Evolutionary conservation across 495 filamentous ascomycete genomes (phyloP).

Genomic region (Talaromyces stipitatus): DNA sequence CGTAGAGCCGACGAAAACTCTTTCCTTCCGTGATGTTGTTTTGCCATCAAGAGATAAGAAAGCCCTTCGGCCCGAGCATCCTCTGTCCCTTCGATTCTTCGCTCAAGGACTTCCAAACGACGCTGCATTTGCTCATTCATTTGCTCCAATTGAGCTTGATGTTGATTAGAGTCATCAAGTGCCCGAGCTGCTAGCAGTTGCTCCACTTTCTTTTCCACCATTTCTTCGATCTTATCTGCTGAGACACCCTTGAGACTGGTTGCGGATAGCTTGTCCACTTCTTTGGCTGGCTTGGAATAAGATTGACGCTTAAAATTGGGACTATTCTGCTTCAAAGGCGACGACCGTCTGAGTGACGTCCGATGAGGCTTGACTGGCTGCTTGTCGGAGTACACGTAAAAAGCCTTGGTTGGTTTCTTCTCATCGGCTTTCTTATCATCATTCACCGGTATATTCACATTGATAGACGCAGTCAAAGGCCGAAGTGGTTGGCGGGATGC

Average conservation of each 20-base stretch:
- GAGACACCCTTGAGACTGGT: slow-evolving; percentile 43
- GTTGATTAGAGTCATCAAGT: slow-evolving; percentile 37
- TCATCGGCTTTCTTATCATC: slow-evolving; percentile 38
- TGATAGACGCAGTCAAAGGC: slow-evolving; percentile 53
- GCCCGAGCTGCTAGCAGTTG: slow-evolving; percentile 73
- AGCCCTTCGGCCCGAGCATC: slow-evolving; percentile 72
- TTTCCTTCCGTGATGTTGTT: slow-evolving; percentile 78
- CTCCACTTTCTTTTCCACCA: slow-evolving; percentile 84
- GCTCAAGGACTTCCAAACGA: slow-evolving; percentile 76
- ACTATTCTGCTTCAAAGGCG: slow-evolving; percentile 26
- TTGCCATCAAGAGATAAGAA: slow-evolving; percentile 79
- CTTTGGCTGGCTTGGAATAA: slow-evolving; percentile 19
- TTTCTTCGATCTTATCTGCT: slow-evolving; percentile 75
- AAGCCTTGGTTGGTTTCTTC: slow-evolving; percentile 68
- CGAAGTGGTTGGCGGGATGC: slow-evolving; percentile 67
- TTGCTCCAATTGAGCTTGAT: slow-evolving; percentile 41
- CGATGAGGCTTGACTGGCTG: slow-evolving; percentile 34
- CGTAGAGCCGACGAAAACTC: slow-evolving; percentile 70
- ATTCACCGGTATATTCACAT: slow-evolving; percentile 48
- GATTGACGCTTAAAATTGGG: slow-evolving; percentile 17
- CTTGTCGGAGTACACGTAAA: slow-evolving; percentile 75
- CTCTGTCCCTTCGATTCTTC: slow-evolving; percentile 68
- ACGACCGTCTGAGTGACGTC: slow-evolving; percentile 32
- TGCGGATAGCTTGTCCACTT: background rate
- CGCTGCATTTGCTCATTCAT: slow-evolving; percentile 71